These are phyloP conservation scores for Ganoderma meredithae DNA, from an alignment of 1,284 basidiomycete species.

Conservation along the genomic window DNA sequence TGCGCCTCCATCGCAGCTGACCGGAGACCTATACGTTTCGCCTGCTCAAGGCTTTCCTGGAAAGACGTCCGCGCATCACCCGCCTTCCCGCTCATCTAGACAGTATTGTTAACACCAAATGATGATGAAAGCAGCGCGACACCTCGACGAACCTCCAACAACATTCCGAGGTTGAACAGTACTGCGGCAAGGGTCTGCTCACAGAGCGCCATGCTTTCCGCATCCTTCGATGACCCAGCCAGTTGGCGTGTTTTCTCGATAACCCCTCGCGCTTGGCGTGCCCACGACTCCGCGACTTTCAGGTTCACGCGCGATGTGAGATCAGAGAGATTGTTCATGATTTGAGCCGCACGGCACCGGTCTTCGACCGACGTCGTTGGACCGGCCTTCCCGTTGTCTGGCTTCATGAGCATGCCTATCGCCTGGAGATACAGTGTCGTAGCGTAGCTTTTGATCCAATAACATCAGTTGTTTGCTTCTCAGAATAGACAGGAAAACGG, in stretches of 20 bases:
- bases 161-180: constrained; percentile 66
- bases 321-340: constrained; percentile 75
- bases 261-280: constrained; percentile 59
- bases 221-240: constrained; percentile 26
- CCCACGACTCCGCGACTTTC: constrained; percentile 68
- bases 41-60: constrained; percentile 55
- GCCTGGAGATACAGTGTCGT: constrained; percentile 72
- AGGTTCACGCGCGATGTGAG: constrained; percentile 58
- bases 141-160: constrained; percentile 49
- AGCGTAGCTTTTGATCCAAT: too few species aligned
- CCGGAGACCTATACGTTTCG: constrained; percentile 54
- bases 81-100: constrained; percentile 59
- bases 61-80: constrained; percentile 54
- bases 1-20: constrained; percentile 59
- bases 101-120: not conserved
- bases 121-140: not conserved
- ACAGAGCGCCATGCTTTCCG: constrained; percentile 48
- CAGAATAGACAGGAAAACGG: constrained; percentile 4
- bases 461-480: too few species aligned
- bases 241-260: constrained; percentile 48
- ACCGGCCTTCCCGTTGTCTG: constrained; percentile 44
- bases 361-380: constrained; percentile 52
- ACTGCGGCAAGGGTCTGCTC: constrained; percentile 65
- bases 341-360: constrained; percentile 69
- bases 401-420: constrained; percentile 69